Evolutionary conservation across 2,329 filamentous ascomycete genomes (phyloP).

Genomic region (Aureobasidium leucospermi): DNA sequence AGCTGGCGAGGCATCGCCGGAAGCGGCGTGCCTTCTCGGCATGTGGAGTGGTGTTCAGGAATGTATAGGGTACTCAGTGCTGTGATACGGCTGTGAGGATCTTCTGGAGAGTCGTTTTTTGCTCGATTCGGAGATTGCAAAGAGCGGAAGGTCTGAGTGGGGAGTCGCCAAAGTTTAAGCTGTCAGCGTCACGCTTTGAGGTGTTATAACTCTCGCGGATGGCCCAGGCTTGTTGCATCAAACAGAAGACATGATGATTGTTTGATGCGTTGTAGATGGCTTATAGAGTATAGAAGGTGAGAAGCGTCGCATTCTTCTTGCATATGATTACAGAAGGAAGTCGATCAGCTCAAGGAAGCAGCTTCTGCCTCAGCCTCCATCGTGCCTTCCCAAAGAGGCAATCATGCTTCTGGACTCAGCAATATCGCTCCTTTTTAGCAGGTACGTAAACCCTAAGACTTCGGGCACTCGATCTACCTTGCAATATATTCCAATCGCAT

Average conservation of each 20-base stretch:
- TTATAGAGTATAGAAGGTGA: background rate
- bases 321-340: background rate
- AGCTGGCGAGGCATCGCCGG: constrained; percentile 1
- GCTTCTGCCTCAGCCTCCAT: background rate
- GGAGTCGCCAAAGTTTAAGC: background rate
- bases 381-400: constrained; percentile 7
- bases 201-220: constrained; percentile 9
- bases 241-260: background rate
- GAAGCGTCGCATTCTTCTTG: background rate
- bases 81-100: background rate
- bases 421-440: background rate
- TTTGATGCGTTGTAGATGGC: background rate
- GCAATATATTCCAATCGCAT: background rate
- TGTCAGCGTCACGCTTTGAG: background rate
- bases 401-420: background rate
- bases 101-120: background rate
- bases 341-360: background rate
- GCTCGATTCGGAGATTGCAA: background rate
- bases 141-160: background rate
- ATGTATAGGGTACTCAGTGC: background rate
- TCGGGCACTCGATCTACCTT: background rate
- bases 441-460: background rate
- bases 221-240: background rate
- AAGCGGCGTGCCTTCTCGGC: constrained; percentile 7
- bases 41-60: constrained; percentile 4